Conservation (phyloP, 306 rosid species). For the Dryas alaskensis region DNA sequence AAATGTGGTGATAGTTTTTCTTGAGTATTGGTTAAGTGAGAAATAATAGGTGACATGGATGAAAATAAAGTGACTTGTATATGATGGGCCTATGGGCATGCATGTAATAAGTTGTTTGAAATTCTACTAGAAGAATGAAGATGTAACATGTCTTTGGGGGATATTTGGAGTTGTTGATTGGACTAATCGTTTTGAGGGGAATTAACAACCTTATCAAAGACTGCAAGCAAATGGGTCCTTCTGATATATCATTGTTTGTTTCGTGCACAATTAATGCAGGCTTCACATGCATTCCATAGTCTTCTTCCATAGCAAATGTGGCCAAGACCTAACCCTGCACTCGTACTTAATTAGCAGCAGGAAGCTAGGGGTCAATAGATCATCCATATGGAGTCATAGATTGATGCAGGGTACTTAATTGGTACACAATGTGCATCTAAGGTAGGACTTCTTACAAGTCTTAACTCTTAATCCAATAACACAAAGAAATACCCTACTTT, state of each 20-base stretch:
- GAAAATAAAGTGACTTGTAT: no score
- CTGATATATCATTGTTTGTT: neutral
- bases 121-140: no score
- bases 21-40: no score
- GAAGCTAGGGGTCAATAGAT: neutral
- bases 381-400: neutral
- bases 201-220: neutral
- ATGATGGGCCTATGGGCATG: no score
- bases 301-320: neutral
- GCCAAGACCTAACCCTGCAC: neutral
- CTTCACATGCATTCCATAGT: neutral
- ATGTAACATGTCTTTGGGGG: neutral
- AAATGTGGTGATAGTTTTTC: no score
- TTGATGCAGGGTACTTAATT: no score
- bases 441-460: no score
- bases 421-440: no score
- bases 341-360: neutral
- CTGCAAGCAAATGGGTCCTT: constrained; percentile 15
- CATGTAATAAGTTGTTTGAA: no score
- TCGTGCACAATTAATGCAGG: neutral
- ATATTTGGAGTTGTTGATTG: constrained; percentile 19
- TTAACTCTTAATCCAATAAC: no score
- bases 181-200: constrained; percentile 26
- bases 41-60: no score
- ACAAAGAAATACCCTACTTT: no score